Evolutionary conservation across 2,329 filamentous ascomycete genomes (phyloP), one percentile per base, ranked within the genome.

Genomic region (Venturia oleaginea): DNA sequence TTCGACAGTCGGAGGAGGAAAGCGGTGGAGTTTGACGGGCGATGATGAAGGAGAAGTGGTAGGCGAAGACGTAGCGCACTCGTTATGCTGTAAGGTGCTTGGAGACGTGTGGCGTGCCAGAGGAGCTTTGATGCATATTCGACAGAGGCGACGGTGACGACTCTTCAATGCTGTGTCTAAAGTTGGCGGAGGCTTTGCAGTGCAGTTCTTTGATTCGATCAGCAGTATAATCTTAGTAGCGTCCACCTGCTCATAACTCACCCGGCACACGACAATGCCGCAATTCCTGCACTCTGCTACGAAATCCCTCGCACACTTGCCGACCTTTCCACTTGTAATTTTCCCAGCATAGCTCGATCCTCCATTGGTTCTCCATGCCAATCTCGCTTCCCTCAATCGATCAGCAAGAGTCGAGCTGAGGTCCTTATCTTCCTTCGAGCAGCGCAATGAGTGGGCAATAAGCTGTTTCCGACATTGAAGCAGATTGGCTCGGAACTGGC

Each of bases 221-320:
- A 57, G 51, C 27, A 57, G 5, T 17, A 4, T 15, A 57, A 57
- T 32, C 51, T 57, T 19, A 34, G 22, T 24, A 34, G 3, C 2
- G 46, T 51, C 22, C 46, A 27, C 46, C 17, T 57, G 17, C 22
- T 59, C 37, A 75, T 6, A 30, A 27, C 84, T 74, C 83, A 95
- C 92, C 76, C 93, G 84, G 75, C 93, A 97, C 64, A 96, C 86
- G 32, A 92, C 82, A 34, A 78, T 85, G 46, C 83, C 84, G 74
- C 93, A 97, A 67, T 87, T 84, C 64, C 91, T 85, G 75, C 93
- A 97, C 69, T 89, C 87, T 51, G 82, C 84, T 5, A 97, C 93
- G 84, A 96, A 84, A 74, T 97, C 93, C 67, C 91, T 83, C 27
- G 93, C 93, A 73, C 93, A 97, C 69, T 83, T 82, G 5, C 89